phyloP scores from a whole-genome alignment of 306 rosid genomes.

The Sechiopsis laciniata region DNA sequence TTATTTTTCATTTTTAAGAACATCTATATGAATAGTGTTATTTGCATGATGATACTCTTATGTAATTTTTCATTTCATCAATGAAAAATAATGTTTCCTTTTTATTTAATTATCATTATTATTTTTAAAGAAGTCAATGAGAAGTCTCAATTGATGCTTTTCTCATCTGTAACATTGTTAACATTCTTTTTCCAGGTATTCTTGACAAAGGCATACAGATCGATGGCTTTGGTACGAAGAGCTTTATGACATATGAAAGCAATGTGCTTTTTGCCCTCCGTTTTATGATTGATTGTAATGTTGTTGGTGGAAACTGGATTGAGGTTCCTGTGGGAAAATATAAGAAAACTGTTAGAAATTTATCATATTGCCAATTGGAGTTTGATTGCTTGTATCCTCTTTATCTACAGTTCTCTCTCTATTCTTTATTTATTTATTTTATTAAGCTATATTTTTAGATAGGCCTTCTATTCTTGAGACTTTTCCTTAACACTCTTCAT shows the following conservation, averaged over 20 bases:
- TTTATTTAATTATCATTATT: background rate
- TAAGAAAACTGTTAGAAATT: conserved; percentile 43
- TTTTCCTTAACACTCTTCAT: conserved; percentile 43
- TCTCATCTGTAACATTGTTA: background rate
- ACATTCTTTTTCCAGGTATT: conserved; percentile 47
- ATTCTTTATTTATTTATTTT: background rate
- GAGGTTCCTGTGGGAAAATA: conserved; percentile 78
- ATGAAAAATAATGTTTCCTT: background rate
- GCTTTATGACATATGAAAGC: conserved; percentile 93
- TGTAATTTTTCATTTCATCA: conserved; percentile 1
- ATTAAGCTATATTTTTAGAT: background rate
- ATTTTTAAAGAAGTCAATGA: background rate
- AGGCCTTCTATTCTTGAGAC: background rate
- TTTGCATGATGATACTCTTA: background rate
- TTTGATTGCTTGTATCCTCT: conserved; percentile 89
- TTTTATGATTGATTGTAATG: conserved; percentile 82
- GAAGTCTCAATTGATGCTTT: conserved; percentile 2
- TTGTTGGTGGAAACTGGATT: conserved; percentile 99
- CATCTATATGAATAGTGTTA: background rate
- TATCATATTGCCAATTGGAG: conserved; percentile 80
- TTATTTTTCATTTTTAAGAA: background rate
- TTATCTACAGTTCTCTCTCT: conserved; percentile 10
- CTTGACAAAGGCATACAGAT: conserved; percentile 92
- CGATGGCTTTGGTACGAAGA: conserved; percentile 82
- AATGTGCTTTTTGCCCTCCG: conserved; percentile 97